A percentile compares a stretch with the other conserved stretches of the same genome.
Evolutionary conservation across 2,329 filamentous ascomycete genomes (phyloP).

Genomic region (Endoconidiophora laricicola): DNA sequence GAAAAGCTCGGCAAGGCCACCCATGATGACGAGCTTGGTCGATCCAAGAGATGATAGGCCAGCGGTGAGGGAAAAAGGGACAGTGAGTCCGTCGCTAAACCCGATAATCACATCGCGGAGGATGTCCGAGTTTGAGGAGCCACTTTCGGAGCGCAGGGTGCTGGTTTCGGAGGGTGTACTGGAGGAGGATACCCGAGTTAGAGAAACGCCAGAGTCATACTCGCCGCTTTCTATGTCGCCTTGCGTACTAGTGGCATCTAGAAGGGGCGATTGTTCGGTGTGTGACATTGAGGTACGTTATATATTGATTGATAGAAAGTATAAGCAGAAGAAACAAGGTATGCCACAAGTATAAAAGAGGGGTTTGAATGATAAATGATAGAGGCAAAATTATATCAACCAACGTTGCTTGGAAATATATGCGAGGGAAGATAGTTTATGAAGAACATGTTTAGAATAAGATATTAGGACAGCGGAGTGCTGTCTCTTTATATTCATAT

Average conservation of each 20-base stretch:
- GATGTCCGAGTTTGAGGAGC: constrained; percentile 26
- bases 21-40: constrained; percentile 51
- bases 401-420: not conserved
- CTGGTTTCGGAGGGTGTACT: constrained; percentile 13
- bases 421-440: not conserved
- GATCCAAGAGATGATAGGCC: constrained; percentile 51
- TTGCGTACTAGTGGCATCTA: not conserved
- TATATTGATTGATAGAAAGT: not conserved
- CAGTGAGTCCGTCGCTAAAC: constrained; percentile 62
- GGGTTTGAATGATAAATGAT: not conserved
- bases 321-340: not conserved
- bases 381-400: not conserved
- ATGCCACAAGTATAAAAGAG: not conserved
- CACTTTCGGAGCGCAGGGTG: constrained; percentile 14
- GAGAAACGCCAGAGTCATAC: not conserved
- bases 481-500: not conserved
- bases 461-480: not conserved
- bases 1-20: constrained; percentile 58
- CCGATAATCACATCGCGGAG: constrained; percentile 55
- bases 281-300: not conserved
- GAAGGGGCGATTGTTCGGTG: constrained; percentile 7
- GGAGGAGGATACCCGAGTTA: constrained; percentile 13
- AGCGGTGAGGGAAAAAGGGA: constrained; percentile 63
- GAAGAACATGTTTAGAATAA: not conserved
- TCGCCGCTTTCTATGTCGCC: constrained; percentile 6